A percentile compares a stretch with the other conserved stretches of the same genome.
Evolutionary conservation across 1,284 basidiomycete genomes (phyloP).

Genomic region (Pterulicium gracile): DNA sequence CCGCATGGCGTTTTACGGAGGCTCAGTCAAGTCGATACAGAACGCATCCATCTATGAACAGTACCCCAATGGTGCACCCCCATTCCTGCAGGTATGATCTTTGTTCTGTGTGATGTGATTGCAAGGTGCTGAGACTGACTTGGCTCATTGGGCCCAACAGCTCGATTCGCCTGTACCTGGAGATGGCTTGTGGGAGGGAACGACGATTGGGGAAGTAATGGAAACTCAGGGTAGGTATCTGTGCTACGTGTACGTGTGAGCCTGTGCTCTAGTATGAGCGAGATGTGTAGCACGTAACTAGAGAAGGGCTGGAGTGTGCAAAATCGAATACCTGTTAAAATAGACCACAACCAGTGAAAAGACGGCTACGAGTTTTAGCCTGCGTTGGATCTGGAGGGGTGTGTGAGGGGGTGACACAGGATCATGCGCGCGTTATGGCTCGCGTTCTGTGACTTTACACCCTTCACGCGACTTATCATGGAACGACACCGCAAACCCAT

Average conservation of each 20-base stretch:
- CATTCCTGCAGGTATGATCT: conserved; percentile 5
- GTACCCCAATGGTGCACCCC: conserved; percentile 20
- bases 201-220: not conserved
- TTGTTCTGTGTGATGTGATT: not conserved
- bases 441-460: not conserved
- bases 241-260: not conserved
- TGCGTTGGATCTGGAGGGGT: too few relatives aligned
- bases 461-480: not conserved
- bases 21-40: conserved; percentile 15
- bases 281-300: too few relatives aligned
- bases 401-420: too few relatives aligned
- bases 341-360: too few relatives aligned
- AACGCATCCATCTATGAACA: conserved; percentile 11
- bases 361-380: too few relatives aligned
- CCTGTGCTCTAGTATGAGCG: too few relatives aligned
- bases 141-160: not conserved
- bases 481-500: not conserved
- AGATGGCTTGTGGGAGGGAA: not conserved
- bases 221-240: not conserved
- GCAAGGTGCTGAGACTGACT: not conserved
- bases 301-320: too few relatives aligned
- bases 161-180: conserved; percentile 1
- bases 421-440: not conserved
- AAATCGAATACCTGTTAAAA: too few relatives aligned
- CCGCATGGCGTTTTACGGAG: conserved; percentile 18